Percentiles rank a stretch among this genome's conserved stretches.
Evolutionary conservation across 441 rosid genomes (phyloP).

Genomic region (Populus hybrid): DNA sequence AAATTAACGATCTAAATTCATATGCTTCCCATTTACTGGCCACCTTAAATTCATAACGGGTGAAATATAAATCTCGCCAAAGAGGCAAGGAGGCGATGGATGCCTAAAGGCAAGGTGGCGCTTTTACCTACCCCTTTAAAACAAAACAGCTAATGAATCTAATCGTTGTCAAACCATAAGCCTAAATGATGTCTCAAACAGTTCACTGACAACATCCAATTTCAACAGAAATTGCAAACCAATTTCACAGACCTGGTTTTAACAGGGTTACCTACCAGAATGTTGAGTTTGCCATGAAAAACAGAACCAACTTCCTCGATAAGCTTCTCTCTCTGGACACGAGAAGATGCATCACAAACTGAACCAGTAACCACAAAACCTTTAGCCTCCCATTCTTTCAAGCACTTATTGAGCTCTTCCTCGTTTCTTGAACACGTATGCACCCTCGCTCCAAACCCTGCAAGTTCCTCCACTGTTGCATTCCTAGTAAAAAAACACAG

Average conservation of each 20-base stretch:
- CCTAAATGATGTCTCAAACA: background rate
- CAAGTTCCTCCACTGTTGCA: constrained; percentile 32
- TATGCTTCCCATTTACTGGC: too few relatives aligned
- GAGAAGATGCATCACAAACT: constrained; percentile 28
- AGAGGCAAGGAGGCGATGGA: too few relatives aligned
- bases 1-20: too few relatives aligned
- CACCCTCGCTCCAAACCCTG: constrained; percentile 29
- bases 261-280: constrained; percentile 19
- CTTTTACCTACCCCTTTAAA: background rate
- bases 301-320: constrained; percentile 21
- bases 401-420: constrained; percentile 20
- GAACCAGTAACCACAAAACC: constrained; percentile 30
- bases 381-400: constrained; percentile 25
- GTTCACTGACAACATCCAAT: background rate
- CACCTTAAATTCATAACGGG: too few relatives aligned
- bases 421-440: constrained; percentile 33
- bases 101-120: background rate
- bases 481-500: constrained; percentile 1
- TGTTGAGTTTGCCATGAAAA: constrained; percentile 26
- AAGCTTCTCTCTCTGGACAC: constrained; percentile 23
- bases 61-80: too few relatives aligned
- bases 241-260: background rate
- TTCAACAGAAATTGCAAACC: background rate
- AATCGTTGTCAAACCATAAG: background rate
- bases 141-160: background rate